Conservation (phyloP, 2,329 filamentous ascomycete genomes). For the Fusarium incarnatum region DNA sequence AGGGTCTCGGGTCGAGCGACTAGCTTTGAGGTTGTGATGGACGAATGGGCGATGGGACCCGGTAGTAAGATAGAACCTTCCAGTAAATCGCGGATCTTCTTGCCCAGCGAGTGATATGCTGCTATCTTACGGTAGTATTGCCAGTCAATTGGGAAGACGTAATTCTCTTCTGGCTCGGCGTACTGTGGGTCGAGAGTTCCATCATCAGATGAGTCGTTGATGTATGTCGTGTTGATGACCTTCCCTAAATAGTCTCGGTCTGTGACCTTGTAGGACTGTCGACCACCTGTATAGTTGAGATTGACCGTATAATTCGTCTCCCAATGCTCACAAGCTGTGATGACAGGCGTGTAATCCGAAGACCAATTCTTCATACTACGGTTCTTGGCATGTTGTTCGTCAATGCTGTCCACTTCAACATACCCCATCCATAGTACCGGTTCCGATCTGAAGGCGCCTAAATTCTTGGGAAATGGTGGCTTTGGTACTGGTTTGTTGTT, state of each 20-base stretch:
- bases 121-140: constrained; percentile 24
- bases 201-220: constrained; percentile 3
- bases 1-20: constrained; percentile 31
- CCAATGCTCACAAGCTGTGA: constrained; percentile 39
- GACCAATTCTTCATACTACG: constrained; percentile 11
- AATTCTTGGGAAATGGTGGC: constrained; percentile 24
- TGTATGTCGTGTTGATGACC: constrained; percentile 33
- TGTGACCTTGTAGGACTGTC: constrained; percentile 28
- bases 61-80: constrained; percentile 25
- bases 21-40: constrained; percentile 24
- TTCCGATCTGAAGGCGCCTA: constrained; percentile 34
- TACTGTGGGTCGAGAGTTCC: constrained; percentile 20
- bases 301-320: constrained; percentile 38
- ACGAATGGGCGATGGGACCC: constrained; percentile 10
- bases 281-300: constrained; percentile 33
- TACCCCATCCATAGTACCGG: constrained; percentile 38
- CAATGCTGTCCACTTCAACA: constrained; percentile 24
- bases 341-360: constrained; percentile 16
- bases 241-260: constrained; percentile 26
- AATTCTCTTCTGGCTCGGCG: constrained; percentile 25
- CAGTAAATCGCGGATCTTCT: constrained; percentile 25
- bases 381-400: background rate
- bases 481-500: constrained; percentile 4
- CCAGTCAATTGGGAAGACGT: constrained; percentile 12
- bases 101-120: constrained; percentile 33